These are phyloP conservation scores for Phytophthora tentaculata DNA, from an alignment of 352 stramenopile species.

Conservation along the genomic window DNA sequence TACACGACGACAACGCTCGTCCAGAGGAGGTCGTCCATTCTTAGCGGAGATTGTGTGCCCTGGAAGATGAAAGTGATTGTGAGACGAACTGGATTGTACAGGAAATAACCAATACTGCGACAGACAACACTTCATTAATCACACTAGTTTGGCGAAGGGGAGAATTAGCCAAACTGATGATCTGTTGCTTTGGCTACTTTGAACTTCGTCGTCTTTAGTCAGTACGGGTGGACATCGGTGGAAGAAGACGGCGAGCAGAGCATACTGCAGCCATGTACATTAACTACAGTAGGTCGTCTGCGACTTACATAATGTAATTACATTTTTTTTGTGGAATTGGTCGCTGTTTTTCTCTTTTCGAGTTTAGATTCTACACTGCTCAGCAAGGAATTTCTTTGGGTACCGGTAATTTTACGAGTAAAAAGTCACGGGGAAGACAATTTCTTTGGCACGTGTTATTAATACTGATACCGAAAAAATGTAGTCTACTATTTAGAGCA, in stretches of 20 bases:
- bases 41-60: not conserved
- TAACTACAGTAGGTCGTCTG: no score
- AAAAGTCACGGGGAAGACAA: no score
- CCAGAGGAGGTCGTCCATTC: constrained; percentile 12
- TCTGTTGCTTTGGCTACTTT: constrained; percentile 6
- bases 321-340: no score
- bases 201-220: constrained; percentile 3
- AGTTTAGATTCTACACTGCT: no score
- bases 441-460: not conserved
- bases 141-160: no score
- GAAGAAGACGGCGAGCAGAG: not conserved
- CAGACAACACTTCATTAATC: constrained; percentile 7
- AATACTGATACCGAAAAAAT: no score
- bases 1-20: constrained; percentile 29
- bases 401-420: no score
- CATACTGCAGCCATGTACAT: no score
- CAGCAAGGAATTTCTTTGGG: no score
- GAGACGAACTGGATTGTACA: constrained; percentile 11
- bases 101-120: not conserved
- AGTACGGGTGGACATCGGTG: constrained; percentile 7
- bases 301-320: no score
- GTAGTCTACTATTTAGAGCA: no score
- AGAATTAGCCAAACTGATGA: not conserved
- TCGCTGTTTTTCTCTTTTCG: no score
- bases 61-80: constrained; percentile 25